phyloP scores from a whole-genome alignment of 371 early-diverging fungal species.

The Gilbertella persicaria region DNA sequence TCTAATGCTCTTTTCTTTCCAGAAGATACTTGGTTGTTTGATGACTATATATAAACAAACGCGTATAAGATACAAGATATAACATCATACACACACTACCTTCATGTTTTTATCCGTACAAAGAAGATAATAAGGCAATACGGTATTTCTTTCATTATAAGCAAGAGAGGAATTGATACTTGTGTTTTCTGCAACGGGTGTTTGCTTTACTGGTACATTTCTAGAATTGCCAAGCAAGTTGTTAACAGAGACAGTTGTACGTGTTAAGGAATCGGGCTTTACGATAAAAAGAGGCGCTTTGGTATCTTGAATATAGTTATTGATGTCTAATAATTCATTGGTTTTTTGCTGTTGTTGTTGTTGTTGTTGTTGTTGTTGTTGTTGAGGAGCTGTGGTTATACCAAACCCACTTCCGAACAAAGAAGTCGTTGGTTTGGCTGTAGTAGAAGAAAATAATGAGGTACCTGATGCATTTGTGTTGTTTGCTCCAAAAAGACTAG shows the following conservation, averaged over 20 bases:
- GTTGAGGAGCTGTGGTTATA: conserved; percentile 1
- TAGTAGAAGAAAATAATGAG: not conserved
- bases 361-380: conserved; percentile 26
- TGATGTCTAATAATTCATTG: conserved; percentile 18
- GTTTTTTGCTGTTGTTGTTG: conserved; percentile 21
- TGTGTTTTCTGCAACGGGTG: not conserved
- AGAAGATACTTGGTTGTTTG: not conserved
- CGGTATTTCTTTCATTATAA: conserved; percentile 5
- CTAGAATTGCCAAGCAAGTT: conserved; percentile 1
- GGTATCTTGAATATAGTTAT: conserved; percentile 22
- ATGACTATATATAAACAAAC: not conserved
- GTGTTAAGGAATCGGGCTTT: conserved; percentile 22
- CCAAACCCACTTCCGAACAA: not conserved
- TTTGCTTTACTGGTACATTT: not conserved
- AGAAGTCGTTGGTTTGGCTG: not conserved
- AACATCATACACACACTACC: not conserved
- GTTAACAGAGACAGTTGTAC: conserved; percentile 18
- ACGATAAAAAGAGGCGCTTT: conserved; percentile 7
- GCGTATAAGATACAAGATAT: not conserved
- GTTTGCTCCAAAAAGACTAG: conserved; percentile 1
- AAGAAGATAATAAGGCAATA: conserved; percentile 7
- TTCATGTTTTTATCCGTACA: not conserved
- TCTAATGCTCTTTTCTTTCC: conserved; percentile 7
- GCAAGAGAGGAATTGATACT: not conserved
- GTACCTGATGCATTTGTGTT: not conserved